Percentiles rank a stretch among this genome's conserved stretches.
Conservation (phyloP, 345 rosid species). For the Firmiana major region DNA sequence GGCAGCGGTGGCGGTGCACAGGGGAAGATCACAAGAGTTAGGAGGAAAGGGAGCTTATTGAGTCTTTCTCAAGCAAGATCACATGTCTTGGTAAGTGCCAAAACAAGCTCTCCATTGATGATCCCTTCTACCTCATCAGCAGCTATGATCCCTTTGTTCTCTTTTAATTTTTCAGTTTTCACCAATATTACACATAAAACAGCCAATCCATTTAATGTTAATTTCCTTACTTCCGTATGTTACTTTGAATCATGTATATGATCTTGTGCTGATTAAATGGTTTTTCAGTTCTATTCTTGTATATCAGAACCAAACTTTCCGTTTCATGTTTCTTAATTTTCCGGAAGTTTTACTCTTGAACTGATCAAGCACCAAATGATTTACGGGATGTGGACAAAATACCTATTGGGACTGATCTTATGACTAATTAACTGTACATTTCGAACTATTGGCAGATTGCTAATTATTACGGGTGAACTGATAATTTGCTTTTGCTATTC, state of each 20-base stretch:
- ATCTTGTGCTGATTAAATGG: not conserved
- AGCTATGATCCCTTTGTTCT: no score
- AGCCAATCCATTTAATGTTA: not conserved
- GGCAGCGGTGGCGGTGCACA: slow-evolving; percentile 2
- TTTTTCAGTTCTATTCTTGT: not conserved
- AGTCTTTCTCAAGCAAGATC: slow-evolving; percentile 40
- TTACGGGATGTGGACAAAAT: no score
- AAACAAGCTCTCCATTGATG: not conserved
- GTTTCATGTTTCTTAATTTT: no score
- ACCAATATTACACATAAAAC: not conserved
- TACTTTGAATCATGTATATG: not conserved
- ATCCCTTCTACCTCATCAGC: not conserved
- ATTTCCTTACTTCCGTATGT: not conserved
- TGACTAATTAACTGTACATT: no score
- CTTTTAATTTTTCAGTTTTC: not conserved
- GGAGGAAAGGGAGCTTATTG: slow-evolving; percentile 41
- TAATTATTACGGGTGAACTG: no score
- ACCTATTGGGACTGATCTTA: no score
- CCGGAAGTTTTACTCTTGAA: no score
- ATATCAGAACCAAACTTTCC: not conserved
- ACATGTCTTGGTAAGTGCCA: slow-evolving; percentile 45
- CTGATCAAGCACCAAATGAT: no score
- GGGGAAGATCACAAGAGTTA: slow-evolving; percentile 44
- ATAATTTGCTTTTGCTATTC: no score
- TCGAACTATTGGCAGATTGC: no score